Conservation (phyloP, 2,329 filamentous ascomycete genomes). For the Xylaria sp. region DNA sequence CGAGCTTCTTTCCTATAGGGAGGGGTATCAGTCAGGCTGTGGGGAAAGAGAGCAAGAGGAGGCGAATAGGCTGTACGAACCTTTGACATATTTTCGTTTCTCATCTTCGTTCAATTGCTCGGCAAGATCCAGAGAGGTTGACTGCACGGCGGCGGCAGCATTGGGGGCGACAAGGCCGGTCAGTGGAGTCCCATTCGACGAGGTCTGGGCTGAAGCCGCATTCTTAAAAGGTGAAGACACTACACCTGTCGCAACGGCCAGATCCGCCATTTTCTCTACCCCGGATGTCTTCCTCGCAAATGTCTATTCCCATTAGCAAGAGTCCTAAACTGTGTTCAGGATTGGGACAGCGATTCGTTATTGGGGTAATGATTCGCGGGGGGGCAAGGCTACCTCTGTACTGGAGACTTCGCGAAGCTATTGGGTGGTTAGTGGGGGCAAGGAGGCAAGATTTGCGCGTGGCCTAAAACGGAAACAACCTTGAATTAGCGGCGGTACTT, state of each 20-base stretch:
- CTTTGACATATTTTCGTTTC: slow-evolving; percentile 90
- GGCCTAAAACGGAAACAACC: too few species aligned
- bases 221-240: slow-evolving; percentile 60
- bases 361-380: not conserved
- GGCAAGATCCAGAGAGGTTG: slow-evolving; percentile 66
- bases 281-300: not conserved
- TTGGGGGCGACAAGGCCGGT: slow-evolving; percentile 47
- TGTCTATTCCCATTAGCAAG: not conserved
- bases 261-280: slow-evolving; percentile 46
- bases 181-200: slow-evolving; percentile 60
- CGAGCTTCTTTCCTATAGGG: slow-evolving; percentile 81
- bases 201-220: slow-evolving; percentile 53
- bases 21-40: slow-evolving; percentile 20
- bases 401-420: not conserved
- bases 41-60: not conserved
- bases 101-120: slow-evolving; percentile 85
- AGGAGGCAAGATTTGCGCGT: not conserved
- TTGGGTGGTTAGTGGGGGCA: not conserved
- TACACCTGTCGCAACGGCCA: slow-evolving; percentile 48
- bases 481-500: too few species aligned
- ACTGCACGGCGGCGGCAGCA: slow-evolving; percentile 46
- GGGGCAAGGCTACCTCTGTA: not conserved
- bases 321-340: not conserved
- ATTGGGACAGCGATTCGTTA: not conserved
- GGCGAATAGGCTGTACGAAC: slow-evolving; percentile 53